Base-by-base conservation (phyloP, 441 rosid species). In the Arabidopsis lyrata region DNA sequence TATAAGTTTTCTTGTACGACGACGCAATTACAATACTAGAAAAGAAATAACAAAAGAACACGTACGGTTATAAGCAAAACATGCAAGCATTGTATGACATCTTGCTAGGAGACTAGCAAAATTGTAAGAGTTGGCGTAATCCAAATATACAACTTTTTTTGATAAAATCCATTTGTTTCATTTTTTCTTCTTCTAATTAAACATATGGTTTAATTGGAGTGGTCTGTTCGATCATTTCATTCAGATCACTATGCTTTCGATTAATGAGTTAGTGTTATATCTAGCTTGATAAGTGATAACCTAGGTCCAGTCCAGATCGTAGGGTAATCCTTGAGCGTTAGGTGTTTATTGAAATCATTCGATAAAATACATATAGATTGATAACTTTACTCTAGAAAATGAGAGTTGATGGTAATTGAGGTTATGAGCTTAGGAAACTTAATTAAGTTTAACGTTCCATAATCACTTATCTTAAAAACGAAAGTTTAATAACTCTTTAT, bases 1-100 rank as follows among this genome's bases (percentile, higher is more conserved):
- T 44, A 2, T 16, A 12, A 36, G 60, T 35, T 73, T 56, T 45
- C 71, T 57, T 56, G 59, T 47, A 65, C 77, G 39, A 65, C 77
- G 39, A 55, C 57, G 55, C 16, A 22, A 14, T 42, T 52, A 61
- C 61, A 24, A 16, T 36, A 24, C 18, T 27, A 14, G 12, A 32
- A 36, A 48, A 32, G 12, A 31, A 55, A 55, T 31, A 24, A 11
- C 63, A 29, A 15, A 53, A 14, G 36, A 0, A 50, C 35, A 66
- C 29, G 10, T 57, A 16, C 44, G 10, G 6, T 38, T 16, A 11
- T 49, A 47, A 63, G n/a, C 22, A 41, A 41, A 5, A 42, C 52
- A 66, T 66, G 34, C 48, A 66, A 50, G 14, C 47, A 20, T 22
- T 32, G 58, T 49, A 41, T 15, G 27, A 8, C 45, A 31, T 29